Base-by-base conservation (phyloP, 345 rosid genomes). In the Eucalyptus sideroxylon region DNA sequence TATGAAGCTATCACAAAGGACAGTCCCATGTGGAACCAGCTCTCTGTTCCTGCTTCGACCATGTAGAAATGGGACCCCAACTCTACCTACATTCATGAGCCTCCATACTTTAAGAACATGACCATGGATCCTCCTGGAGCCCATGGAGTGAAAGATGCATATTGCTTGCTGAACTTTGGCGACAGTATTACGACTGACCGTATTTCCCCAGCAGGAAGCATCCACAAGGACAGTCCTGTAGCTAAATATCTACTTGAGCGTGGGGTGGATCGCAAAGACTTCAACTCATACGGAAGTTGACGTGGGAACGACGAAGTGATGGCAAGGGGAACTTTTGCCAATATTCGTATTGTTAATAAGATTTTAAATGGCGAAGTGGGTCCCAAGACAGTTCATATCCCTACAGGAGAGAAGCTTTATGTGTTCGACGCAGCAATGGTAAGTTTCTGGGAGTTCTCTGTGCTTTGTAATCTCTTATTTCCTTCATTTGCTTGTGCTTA, bases 101-200 rank as follows among this genome's bases (percentile, higher is more conserved):
- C 99, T 16, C 99, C 98, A 4, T 98, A 97, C 93, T 98, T 98
- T 93, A 97, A 97, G 94, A 93, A 87, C 93, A 98, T 98, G 98
- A 95, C 99, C 88, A 92, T 95, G 95, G 93, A 94, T 90, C 98
- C 99, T 91, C 98, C 99, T 34, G 99, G 99, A 23, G 93, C 97
- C 47, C 96, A 95, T 88, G 96, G 96, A 67, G 98, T 96, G 89
- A 98, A 96, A 91, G 99, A 97, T 90, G 99, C 99, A 14, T 96
- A 95, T 95, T 98, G 99, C 91, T 92, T 98, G 44, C 95, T 98
- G 87, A 98, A 96, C 93, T 96, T 97, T 88, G 99, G 99, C 44
- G 99, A 98, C 92, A 98, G 99, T 90, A 98, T 98, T 87, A 98
- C 99, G 80, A 98, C 99, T 17, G 99, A 98, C 93, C 99, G 97